Conservation (phyloP, 169 alveolate genomes). For the Blepharisma undulans region DNA sequence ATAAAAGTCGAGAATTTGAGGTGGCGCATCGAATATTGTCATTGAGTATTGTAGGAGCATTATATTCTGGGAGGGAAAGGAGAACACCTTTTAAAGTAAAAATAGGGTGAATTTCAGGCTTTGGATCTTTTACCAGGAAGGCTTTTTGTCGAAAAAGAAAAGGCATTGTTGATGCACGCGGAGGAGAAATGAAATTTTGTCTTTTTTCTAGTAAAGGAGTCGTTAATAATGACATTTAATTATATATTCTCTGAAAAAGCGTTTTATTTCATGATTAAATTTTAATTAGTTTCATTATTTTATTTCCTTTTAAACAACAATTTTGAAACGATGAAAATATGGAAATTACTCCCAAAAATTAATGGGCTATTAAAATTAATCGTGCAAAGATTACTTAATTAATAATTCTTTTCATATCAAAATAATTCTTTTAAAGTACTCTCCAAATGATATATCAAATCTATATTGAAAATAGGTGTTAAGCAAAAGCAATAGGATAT, state of each 20-base stretch:
- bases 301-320: background rate
- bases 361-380: too few species aligned
- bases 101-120: background rate
- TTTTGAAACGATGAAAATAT: too few species aligned
- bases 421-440: too few species aligned
- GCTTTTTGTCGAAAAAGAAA: background rate
- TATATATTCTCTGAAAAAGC: too few species aligned
- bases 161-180: background rate
- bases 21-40: background rate
- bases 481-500: too few species aligned
- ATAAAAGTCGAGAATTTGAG: background rate
- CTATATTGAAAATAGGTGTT: too few species aligned
- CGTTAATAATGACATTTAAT: background rate
- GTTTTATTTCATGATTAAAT: too few species aligned
- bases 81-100: background rate
- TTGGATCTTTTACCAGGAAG: background rate
- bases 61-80: background rate
- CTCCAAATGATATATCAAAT: too few species aligned
- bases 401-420: too few species aligned
- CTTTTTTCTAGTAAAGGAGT: background rate
- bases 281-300: background rate
- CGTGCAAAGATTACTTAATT: too few species aligned
- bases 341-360: too few species aligned
- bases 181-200: background rate
- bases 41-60: background rate